phyloP scores from a whole-genome alignment of 352 stramenopile species.

The Globisporangium cylindrosporum region DNA sequence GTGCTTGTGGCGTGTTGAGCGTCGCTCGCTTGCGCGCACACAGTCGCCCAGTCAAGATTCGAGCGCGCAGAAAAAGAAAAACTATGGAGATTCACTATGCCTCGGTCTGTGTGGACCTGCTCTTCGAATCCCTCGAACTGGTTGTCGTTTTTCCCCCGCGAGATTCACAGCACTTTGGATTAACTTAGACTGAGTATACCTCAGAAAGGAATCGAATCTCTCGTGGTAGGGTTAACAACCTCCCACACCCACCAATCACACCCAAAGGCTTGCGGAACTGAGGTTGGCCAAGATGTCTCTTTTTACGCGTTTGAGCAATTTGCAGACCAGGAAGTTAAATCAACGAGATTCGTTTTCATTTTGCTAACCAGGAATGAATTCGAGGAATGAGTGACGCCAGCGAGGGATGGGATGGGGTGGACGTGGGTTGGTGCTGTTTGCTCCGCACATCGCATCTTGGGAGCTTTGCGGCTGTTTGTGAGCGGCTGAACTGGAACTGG shows the following conservation, averaged over 20 bases:
- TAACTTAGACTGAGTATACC: neutral
- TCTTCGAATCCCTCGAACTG: constrained; percentile 2
- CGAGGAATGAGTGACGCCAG: neutral
- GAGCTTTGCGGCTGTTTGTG: neutral
- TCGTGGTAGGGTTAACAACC: neutral
- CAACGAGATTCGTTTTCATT: neutral
- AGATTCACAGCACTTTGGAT: constrained; percentile 16
- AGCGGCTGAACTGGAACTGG: neutral
- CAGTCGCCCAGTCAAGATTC: constrained; percentile 25
- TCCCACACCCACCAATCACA: neutral
- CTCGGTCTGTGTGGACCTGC: neutral
- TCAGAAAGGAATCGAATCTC: neutral
- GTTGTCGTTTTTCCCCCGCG: neutral
- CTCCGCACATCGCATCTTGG: neutral
- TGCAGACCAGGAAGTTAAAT: neutral
- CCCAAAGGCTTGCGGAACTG: too few species aligned
- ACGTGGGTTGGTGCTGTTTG: neutral
- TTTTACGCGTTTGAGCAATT: neutral
- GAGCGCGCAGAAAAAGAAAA: constrained; percentile 51
- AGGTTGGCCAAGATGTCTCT: neutral
- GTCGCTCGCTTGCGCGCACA: constrained; percentile 4
- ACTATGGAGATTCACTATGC: constrained; percentile 40
- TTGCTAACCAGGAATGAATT: neutral
- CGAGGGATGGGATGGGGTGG: neutral
- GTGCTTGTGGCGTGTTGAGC: constrained; percentile 8